phyloP scores from a whole-genome alignment of 2,329 filamentous ascomycete genomes.

The Penicillium sp. region DNA sequence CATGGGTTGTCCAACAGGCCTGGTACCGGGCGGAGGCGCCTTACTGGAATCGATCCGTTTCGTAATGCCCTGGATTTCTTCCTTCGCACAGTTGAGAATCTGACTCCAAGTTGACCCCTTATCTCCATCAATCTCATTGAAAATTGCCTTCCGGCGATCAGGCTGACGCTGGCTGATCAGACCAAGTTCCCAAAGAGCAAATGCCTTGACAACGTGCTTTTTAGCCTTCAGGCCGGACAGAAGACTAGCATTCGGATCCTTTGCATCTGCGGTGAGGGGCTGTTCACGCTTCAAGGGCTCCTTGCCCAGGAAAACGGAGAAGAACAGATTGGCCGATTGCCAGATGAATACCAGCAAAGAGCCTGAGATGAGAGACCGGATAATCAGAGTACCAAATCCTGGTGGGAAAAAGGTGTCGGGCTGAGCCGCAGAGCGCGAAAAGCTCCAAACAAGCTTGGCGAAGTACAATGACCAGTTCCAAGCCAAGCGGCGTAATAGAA shows the following conservation, averaged over 20 bases:
- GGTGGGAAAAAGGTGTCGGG: constrained; percentile 60
- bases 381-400: constrained; percentile 57
- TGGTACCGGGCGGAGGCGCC: constrained; percentile 44
- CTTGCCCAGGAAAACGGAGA: constrained; percentile 77
- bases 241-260: constrained; percentile 88
- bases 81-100: constrained; percentile 69
- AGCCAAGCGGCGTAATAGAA: constrained; percentile 62
- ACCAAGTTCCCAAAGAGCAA: constrained; percentile 88
- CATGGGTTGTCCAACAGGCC: constrained; percentile 45
- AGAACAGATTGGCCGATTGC: constrained; percentile 74
- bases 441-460: constrained; percentile 71
- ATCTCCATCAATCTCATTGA: constrained; percentile 80
- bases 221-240: constrained; percentile 81
- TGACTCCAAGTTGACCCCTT: constrained; percentile 82
- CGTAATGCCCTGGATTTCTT: constrained; percentile 68
- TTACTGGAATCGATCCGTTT: constrained; percentile 66
- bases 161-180: constrained; percentile 75
- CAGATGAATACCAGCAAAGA: constrained; percentile 71
- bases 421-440: constrained; percentile 68
- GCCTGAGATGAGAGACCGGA: constrained; percentile 63
- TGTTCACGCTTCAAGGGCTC: constrained; percentile 81
- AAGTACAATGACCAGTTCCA: constrained; percentile 73
- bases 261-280: constrained; percentile 80
- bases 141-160: constrained; percentile 77
- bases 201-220: constrained; percentile 74